Evolutionary conservation across 1,284 basidiomycete genomes (phyloP).

Genomic region (Gomphus bonarii): DNA sequence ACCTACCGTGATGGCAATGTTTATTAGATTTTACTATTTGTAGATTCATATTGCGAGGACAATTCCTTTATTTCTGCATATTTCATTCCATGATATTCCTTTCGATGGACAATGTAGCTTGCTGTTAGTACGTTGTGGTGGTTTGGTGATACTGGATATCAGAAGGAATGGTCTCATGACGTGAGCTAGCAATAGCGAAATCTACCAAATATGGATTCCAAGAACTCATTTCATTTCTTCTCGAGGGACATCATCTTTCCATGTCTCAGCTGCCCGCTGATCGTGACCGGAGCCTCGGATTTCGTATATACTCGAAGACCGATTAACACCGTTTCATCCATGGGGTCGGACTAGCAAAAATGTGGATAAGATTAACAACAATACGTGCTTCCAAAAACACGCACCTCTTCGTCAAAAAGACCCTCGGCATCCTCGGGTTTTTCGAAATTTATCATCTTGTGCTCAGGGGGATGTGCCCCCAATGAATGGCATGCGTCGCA

Average conservation of each 20-base stretch:
- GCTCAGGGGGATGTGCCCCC: background rate
- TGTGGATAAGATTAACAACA: background rate
- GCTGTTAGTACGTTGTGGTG: no score
- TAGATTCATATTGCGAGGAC: no score
- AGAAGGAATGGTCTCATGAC: no score
- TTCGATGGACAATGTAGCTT: no score
- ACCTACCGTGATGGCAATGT: no score
- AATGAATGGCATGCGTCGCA: background rate
- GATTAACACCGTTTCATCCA: conserved; percentile 13
- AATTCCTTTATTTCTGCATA: no score
- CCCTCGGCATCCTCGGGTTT: background rate
- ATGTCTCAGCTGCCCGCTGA: conserved; percentile 15
- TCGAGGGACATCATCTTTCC: conserved; percentile 10
- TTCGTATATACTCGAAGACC: conserved; percentile 16
- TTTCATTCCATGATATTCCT: no score
- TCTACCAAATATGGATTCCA: background rate
- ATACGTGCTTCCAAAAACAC: background rate
- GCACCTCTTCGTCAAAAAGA: background rate
- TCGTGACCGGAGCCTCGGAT: conserved; percentile 13
- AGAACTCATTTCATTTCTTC: background rate
- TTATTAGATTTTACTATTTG: no score
- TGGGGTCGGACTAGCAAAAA: background rate
- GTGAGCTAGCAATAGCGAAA: no score
- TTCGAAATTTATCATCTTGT: background rate
- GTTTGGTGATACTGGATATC: no score